Base-by-base conservation (phyloP, 345 rosid genomes). In the Eucalyptus pauciflora region DNA sequence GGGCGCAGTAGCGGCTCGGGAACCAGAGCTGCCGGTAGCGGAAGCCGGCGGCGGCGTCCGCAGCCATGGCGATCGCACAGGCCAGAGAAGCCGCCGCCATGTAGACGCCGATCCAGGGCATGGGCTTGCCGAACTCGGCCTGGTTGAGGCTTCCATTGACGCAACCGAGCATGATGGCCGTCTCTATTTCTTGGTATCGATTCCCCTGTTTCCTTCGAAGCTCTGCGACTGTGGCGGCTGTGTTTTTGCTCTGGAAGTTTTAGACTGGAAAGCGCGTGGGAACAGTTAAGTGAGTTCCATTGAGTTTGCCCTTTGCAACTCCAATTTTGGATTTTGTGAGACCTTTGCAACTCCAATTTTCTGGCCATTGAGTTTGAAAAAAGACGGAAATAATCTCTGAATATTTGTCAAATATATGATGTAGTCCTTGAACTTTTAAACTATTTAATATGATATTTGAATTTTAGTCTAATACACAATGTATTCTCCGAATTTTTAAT, bases 101-200 rank as follows among this genome's bases (percentile, higher is more conserved):
- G 88, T 97, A 96, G 91, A 96, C 33, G 88, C 99, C 99, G 71
- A 97, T 97, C 94, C 95, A 95, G 50, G 98, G 99, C 88, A 96
- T 64, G 43, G 99, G 99, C 90, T 92, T 92, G 49, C 94, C 92
- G 91, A 94, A 96, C 89, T 94, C 92, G 41, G 92, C 90, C 58
- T 93, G 95, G 87, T 96, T 92, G 80, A 96, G 92, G 89, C 88
- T 89, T 45, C 99, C 99, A 52, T 95, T 94, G 31, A 89, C 88
- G 92, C 99, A 97, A n/a, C 99, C 98, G 4, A 91, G 89, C 89
- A 87, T 92, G 56, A 67, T 11, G 64, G 6, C 15, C 33, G 17
- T n/a, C 50, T 22, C 41, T 7, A 13, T 20, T 22, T 81, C 86
- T 5, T 10, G 86, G 86, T 22, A 24, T 81, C 86, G 49, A 81